A percentile compares a stretch with the other conserved stretches of the same genome.
Conservation (phyloP, 192 early-diverging fungal species). For the Jimgerdemannia flammicorona region DNA sequence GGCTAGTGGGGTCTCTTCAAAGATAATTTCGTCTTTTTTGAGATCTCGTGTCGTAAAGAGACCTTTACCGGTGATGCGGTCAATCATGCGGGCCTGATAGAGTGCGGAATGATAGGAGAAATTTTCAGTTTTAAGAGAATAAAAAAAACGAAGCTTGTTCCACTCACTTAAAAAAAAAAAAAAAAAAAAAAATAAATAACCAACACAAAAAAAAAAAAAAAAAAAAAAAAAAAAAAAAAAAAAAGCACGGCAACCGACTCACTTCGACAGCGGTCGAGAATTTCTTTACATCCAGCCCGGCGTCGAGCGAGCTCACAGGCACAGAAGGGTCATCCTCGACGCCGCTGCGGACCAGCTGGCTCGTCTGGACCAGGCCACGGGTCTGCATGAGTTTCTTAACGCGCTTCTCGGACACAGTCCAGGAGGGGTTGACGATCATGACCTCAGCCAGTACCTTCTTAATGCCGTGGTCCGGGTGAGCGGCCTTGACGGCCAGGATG, state of each 20-base stretch:
- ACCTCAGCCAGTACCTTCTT: slow-evolving; percentile 42
- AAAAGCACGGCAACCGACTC: neutral
- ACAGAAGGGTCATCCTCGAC: slow-evolving; percentile 43
- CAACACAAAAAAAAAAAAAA: no score
- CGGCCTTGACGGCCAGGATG: slow-evolving; percentile 42
- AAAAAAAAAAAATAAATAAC: no score
- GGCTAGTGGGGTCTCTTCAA: slow-evolving; percentile 53
- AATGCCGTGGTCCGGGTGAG: slow-evolving; percentile 48
- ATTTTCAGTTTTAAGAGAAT: no score
- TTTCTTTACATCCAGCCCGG: slow-evolving; percentile 30
- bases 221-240: no score
- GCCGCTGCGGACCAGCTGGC: slow-evolving; percentile 33
- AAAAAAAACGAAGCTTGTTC: no score
- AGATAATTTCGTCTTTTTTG: slow-evolving; percentile 40
- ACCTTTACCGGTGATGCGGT: slow-evolving; percentile 41
- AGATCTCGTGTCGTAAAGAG: slow-evolving; percentile 53
- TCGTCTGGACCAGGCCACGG: slow-evolving; percentile 32
- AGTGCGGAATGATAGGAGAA: neutral
- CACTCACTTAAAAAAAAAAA: no score
- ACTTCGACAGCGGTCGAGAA: slow-evolving; percentile 32
- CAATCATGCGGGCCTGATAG: slow-evolving; percentile 24
- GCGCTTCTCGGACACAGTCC: slow-evolving; percentile 60
- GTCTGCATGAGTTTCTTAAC: slow-evolving; percentile 57
- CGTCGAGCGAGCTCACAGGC: slow-evolving; percentile 46
- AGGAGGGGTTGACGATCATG: slow-evolving; percentile 36